These are phyloP conservation scores for Inga oerstediana DNA, from an alignment of 306 rosid genomes.

Conservation along the genomic window DNA sequence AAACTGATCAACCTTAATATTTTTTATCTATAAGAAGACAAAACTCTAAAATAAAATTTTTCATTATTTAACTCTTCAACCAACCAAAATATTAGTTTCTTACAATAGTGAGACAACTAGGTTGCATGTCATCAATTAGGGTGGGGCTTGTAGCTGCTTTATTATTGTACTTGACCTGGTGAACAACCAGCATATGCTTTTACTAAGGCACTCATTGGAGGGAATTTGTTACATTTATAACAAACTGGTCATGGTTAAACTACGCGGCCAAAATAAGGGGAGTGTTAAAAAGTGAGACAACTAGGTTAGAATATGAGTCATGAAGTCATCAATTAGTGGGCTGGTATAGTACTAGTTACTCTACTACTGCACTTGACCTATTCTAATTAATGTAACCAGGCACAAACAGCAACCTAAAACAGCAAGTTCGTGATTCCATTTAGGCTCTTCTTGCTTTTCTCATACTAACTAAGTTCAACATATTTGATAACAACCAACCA, in stretches of 20 bases:
- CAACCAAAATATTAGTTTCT: slow-evolving; percentile 13
- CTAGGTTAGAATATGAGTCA: background rate
- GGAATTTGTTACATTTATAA: too few relatives aligned
- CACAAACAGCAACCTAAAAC: background rate
- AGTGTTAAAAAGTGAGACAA: background rate
- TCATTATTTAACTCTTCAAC: background rate
- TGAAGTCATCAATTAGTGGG: background rate
- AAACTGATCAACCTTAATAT: slow-evolving; percentile 4
- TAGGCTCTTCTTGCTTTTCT: background rate
- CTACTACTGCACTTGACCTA: background rate
- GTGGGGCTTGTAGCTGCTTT: background rate
- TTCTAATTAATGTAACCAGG: background rate
- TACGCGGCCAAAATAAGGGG: too few relatives aligned
- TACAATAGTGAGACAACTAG: background rate
- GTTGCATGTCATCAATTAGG: background rate
- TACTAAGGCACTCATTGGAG: too few relatives aligned
- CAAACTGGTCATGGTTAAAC: too few relatives aligned
- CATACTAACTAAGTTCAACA: background rate
- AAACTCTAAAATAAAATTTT: background rate
- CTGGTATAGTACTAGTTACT: background rate
- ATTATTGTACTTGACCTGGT: background rate
- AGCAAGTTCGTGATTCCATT: background rate
- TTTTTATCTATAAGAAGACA: background rate
- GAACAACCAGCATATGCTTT: too few relatives aligned
- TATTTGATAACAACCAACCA: background rate